These are phyloP conservation scores for Porogramme epimiltina DNA, from an alignment of 1,284 basidiomycete species.

Conservation along the genomic window DNA sequence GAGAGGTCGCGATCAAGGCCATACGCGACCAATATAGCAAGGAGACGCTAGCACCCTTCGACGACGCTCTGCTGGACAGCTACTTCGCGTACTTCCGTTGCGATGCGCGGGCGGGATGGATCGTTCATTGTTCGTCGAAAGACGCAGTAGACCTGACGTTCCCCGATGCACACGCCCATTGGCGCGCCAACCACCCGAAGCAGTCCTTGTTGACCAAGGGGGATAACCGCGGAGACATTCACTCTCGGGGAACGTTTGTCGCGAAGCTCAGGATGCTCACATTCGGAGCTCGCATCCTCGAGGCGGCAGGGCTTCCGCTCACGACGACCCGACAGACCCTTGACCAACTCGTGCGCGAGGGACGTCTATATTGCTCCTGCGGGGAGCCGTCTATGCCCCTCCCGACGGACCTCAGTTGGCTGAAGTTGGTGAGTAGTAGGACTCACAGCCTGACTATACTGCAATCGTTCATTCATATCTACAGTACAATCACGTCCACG, in stretches of 20 bases:
- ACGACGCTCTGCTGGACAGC: constrained; percentile 3
- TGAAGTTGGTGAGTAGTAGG: constrained; percentile 3
- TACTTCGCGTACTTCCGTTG: constrained; percentile 8
- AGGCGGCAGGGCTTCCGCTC: not conserved
- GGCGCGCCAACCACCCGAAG: constrained; percentile 6
- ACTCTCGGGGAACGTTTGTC: too few species aligned
- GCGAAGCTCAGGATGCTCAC: too few species aligned
- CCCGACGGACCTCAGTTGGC: not conserved
- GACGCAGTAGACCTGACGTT: not conserved
- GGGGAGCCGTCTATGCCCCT: constrained; percentile 5
- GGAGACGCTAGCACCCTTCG: too few species aligned
- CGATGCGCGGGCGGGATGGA: too few species aligned
- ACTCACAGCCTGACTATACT: not conserved
- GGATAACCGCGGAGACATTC: too few species aligned
- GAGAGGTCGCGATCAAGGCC: not conserved
- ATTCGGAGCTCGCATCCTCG: not conserved
- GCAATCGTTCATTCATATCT: too few species aligned
- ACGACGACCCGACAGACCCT: not conserved
- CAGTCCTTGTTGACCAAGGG: not conserved
- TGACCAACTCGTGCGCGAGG: not conserved
- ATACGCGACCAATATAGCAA: not conserved
- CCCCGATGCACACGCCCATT: constrained; percentile 5
- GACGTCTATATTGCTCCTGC: constrained; percentile 10
- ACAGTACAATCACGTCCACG: too few species aligned
- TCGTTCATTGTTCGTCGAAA: not conserved